Base-by-base conservation (phyloP, 2,329 filamentous ascomycete species). In the Cryphonectria radicalis region DNA sequence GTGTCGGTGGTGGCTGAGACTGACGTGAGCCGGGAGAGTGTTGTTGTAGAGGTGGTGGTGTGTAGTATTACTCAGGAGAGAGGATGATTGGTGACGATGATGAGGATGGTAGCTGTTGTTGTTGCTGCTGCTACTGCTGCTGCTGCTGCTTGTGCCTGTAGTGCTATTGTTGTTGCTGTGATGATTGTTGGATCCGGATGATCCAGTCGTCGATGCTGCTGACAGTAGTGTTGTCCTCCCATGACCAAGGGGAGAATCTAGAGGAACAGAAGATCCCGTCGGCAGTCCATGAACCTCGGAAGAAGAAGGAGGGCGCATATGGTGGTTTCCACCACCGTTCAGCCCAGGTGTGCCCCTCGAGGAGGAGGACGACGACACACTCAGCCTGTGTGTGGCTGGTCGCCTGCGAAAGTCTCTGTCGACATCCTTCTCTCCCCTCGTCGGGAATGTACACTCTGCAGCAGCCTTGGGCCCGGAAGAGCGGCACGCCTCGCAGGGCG, bases 401-500 rank as follows among this genome's bases (percentile, higher is more conserved):
- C 70, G 62, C 42, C 72, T 63, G 10, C 72, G 66, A n/a, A 73
- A 73, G 65, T 72, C 70, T 5, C 70, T 69, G 63, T 72, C 72
- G 62, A 66, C 50, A 59, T 72, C 72, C 68, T 72, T 72, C 37
- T 73, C 70, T 3, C 72, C 72, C 4, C 72, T 57, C 60, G 55
- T 68, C 3, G 72, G 72, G 57, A 73, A 73, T 0, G 67, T 59
- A 63, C 72, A 73, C 19, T 72, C 67, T 4, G 70, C 62, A 17
- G 70, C 64, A 1, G 72, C 63, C 37, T 73, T 68, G 4, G 70
- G 70, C 4, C 72, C 72, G 22, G 72, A 71, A 43, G 68, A 50
- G 13, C 72, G 70, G 59, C 72, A 73, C 6, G 72, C 67, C 11
- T 72, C 70, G n/a, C 72, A 73, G 25, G 72, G 72, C 17, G 70